These are phyloP conservation scores for Davidsoniella australis DNA, from an alignment of 2,329 filamentous ascomycete species.

Conservation along the genomic window DNA sequence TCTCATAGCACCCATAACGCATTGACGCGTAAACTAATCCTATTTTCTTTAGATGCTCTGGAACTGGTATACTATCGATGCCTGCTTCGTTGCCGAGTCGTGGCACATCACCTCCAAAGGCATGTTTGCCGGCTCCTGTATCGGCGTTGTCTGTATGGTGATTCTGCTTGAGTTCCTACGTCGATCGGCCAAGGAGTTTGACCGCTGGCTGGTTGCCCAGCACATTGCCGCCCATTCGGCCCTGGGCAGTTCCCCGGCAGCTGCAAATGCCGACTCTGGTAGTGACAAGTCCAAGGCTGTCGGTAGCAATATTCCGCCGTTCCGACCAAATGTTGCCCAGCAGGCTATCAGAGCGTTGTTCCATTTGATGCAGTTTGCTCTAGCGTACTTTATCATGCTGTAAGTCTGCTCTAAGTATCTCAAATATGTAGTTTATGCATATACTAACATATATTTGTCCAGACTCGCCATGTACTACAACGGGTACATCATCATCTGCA, in stretches of 20 bases:
- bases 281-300: constrained; percentile 3
- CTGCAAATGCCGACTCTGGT: constrained; percentile 12
- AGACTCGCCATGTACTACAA: constrained; percentile 43
- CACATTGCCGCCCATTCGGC: constrained; percentile 18
- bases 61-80: constrained; percentile 60
- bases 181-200: constrained; percentile 54
- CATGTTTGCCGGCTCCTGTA: constrained; percentile 67
- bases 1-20: no score
- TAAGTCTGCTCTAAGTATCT: constrained; percentile 15
- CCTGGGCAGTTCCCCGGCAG: constrained; percentile 13
- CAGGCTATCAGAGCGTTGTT: constrained; percentile 49
- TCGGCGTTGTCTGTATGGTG: constrained; percentile 60
- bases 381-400: constrained; percentile 69
- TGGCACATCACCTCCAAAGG: constrained; percentile 55
- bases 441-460: constrained; percentile 2
- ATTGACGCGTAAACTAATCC: constrained; percentile 15
- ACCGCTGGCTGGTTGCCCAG: constrained; percentile 43
- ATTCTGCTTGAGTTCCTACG: constrained; percentile 57
- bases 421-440: background rate
- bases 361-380: constrained; percentile 53
- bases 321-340: constrained; percentile 44
- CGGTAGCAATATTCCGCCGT: constrained; percentile 17
- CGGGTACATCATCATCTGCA: constrained; percentile 64
- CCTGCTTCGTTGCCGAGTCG: constrained; percentile 51
- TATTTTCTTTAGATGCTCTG: constrained; percentile 48